Base-by-base conservation (phyloP, 306 rosid species). In the Quercus parvula region DNA sequence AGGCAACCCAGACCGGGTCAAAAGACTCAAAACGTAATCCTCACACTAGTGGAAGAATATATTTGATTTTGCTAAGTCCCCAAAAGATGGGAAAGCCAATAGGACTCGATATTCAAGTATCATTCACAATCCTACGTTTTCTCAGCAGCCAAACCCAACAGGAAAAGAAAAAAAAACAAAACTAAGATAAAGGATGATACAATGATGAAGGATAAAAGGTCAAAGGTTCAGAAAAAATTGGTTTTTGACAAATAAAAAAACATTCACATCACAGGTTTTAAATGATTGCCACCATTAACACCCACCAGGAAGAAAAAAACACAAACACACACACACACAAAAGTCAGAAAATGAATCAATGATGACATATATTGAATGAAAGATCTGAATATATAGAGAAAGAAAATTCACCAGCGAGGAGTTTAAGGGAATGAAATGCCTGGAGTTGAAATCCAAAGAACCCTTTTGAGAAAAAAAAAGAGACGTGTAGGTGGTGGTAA, bases 401-500 rank as follows among this genome's bases (percentile, higher is more conserved):
- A 49, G 14, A 49, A 49, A 71, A 18, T 38, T 77, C 51, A 77
- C 81, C 81, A 72, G 71, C 38, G 33, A 33, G 56, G 33, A 33
- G 56, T 77, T 55, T 75, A 11, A 44, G 44, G 64, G n/a, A 55
- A 68, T 46, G 62, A 67, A 78, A 66, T 49, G 71, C 52, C 54
- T 14, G 17, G 17, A 19, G 52, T 68, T 24, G 14, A 35, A 68
- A 68, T 33, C 72, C 18, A 10, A 35, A n/a, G 72, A 68, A 6
- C 52, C 31, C 55, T 12, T 33, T 33, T 11, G 44, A 35, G 75
- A 38, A 68, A 25, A 30, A 7, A 46, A 44, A 25, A 31, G 64
- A 56, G 51, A 9, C 3, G 6, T 28, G 51, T 17, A 2, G 14
- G 54, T n/a, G 28, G 54, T n/a, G 58, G 20, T 55, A 66, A 30